Percentiles rank a stretch among this genome's conserved stretches.
Evolutionary conservation across 2,329 filamentous ascomycete genomes (phyloP).

Genomic region (Pseudogymnoascus sp.): DNA sequence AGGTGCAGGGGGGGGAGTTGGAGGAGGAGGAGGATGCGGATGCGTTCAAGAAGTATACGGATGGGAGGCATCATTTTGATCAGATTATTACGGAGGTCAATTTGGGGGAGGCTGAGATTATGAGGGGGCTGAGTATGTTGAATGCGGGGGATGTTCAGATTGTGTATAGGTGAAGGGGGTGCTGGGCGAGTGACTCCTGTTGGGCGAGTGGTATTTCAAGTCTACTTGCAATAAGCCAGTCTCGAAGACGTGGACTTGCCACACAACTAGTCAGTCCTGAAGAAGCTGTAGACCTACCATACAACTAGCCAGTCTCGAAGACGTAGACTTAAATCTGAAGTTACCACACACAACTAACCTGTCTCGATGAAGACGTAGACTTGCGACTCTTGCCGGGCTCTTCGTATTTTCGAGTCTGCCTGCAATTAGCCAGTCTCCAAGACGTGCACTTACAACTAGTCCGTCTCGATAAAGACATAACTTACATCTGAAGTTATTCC

Average conservation of each 20-base stretch:
- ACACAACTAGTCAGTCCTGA: background rate
- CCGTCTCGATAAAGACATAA: background rate
- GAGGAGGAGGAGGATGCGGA: conserved; percentile 32
- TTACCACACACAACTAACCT: too few species aligned
- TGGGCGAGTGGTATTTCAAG: too few species aligned
- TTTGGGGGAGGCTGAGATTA: conserved; percentile 59
- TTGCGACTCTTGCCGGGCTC: background rate
- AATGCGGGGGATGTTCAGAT: conserved; percentile 32
- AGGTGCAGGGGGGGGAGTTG: conserved; percentile 20
- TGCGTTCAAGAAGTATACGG: conserved; percentile 55
- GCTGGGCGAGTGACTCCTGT: background rate
- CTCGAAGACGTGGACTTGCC: background rate
- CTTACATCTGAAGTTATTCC: background rate
- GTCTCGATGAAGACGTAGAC: background rate
- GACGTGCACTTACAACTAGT: background rate
- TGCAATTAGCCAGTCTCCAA: background rate
- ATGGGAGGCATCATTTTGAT: conserved; percentile 70
- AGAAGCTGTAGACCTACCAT: background rate
- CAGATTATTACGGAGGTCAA: conserved; percentile 73
- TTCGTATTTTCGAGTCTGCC: too few species aligned
- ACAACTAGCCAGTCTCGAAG: background rate
- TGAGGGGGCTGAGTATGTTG: conserved; percentile 56
- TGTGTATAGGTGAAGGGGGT: conserved; percentile 26
- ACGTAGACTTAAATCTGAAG: too few species aligned
- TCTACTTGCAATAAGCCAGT: background rate